A percentile compares a stretch with the other conserved stretches of the same genome.
phyloP scores from a whole-genome alignment of 2,329 filamentous ascomycete genomes.

The Byssochlamys sp. region DNA sequence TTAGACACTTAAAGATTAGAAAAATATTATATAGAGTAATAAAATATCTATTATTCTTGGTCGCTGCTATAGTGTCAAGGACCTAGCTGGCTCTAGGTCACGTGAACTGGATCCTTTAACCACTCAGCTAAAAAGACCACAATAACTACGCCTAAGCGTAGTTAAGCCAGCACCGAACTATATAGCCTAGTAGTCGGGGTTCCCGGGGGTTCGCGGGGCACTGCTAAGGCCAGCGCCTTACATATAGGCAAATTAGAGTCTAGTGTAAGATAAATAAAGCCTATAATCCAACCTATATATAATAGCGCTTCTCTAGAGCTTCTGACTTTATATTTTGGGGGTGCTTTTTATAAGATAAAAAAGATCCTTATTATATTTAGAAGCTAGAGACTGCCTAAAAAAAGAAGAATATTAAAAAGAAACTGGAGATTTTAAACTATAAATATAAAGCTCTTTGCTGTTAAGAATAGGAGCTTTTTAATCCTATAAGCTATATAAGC shows the following conservation, averaged over 20 bases:
- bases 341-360: slow-evolving; percentile 20
- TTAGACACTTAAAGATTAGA: too few species aligned
- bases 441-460: slow-evolving; percentile 5
- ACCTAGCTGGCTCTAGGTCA: too few species aligned
- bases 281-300: slow-evolving; percentile 8
- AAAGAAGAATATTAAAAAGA: slow-evolving; percentile 8
- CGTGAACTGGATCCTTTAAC: too few species aligned
- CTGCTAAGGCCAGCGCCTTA: too few species aligned
- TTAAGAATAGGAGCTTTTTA: slow-evolving; percentile 9
- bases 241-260: slow-evolving; percentile 1
- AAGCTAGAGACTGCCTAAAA: slow-evolving; percentile 9
- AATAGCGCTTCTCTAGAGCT: slow-evolving; percentile 10
- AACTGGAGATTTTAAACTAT: slow-evolving; percentile 12
- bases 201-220: too few species aligned
- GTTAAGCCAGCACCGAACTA: too few species aligned
- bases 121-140: too few species aligned
- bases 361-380: slow-evolving; percentile 17
- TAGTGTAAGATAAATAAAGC: slow-evolving; percentile 5
- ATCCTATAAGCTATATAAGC: slow-evolving; percentile 7
- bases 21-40: too few species aligned
- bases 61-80: too few species aligned
- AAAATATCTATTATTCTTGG: too few species aligned
- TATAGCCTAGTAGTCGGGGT: too few species aligned
- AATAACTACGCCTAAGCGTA: too few species aligned
- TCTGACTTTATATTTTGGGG: slow-evolving; percentile 2